Evolutionary conservation across 805 yeast species (phyloP).

Genomic region (Candida dendrica): DNA sequence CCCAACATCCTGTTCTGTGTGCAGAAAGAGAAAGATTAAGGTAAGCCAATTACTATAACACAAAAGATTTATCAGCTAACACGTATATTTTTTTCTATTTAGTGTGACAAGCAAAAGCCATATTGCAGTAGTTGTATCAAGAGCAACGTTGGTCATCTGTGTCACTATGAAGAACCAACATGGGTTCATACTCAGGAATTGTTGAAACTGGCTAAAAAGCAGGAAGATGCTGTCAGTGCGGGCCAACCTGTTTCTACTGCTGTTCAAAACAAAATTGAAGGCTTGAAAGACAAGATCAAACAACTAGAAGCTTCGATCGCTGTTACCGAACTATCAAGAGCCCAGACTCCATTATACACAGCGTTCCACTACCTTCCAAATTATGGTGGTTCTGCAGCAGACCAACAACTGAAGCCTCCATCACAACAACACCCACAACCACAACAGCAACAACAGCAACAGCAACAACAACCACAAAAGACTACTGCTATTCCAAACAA

Average conservation of each 20-base stretch:
- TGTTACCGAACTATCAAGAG: constrained; percentile 23
- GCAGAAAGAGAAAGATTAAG: constrained; percentile 43
- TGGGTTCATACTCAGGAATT: constrained; percentile 48
- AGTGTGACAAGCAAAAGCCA: constrained; percentile 42
- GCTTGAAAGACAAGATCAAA: constrained; percentile 33
- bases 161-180: constrained; percentile 48
- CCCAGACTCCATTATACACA: constrained; percentile 1
- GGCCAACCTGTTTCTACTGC: no score
- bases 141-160: constrained; percentile 48
- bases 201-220: constrained; percentile 25
- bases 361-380: background rate
- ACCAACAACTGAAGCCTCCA: no score
- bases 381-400: background rate
- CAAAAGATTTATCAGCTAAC: no score
- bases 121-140: constrained; percentile 47
- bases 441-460: no score
- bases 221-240: background rate
- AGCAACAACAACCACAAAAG: no score
- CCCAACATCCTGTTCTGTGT: constrained; percentile 39
- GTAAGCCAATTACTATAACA: no score
- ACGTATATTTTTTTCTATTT: constrained; percentile 1
- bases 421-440: no score
- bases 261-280: constrained; percentile 16
- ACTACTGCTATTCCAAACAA: no score
- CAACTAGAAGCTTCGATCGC: constrained; percentile 39